Evolutionary conservation across 345 rosid genomes (phyloP).

Genomic region (Gossypium stocksii): DNA sequence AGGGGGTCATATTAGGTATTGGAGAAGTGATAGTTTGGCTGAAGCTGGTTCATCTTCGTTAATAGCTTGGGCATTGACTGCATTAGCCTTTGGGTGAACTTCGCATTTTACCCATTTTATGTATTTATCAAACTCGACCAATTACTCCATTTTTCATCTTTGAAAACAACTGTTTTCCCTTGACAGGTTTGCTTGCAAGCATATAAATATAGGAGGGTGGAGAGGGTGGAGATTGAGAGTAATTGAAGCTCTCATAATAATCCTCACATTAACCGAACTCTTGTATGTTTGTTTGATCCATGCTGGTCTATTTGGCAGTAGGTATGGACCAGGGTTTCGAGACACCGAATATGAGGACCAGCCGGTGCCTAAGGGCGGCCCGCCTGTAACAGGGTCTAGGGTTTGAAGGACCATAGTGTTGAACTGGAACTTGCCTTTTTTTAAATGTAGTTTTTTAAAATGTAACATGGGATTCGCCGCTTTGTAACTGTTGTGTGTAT

Average conservation of each 20-base stretch:
- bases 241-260: slow-evolving; percentile 71
- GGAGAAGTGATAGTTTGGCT: slow-evolving; percentile 81
- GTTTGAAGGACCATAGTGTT: slow-evolving; percentile 18
- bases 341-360: slow-evolving; percentile 40
- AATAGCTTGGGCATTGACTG: slow-evolving; percentile 78
- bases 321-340: slow-evolving; percentile 76
- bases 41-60: slow-evolving; percentile 66
- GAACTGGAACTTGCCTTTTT: no score
- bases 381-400: slow-evolving; percentile 18
- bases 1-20: slow-evolving; percentile 64
- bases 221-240: slow-evolving; percentile 78
- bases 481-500: no score
- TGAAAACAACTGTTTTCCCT: not conserved
- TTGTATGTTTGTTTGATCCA: slow-evolving; percentile 63
- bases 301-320: slow-evolving; percentile 66
- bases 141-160: not conserved
- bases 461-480: no score
- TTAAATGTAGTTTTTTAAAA: no score
- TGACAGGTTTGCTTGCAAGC: slow-evolving; percentile 77
- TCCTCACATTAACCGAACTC: slow-evolving; percentile 62
- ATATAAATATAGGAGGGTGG: slow-evolving; percentile 75
- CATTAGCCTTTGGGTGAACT: slow-evolving; percentile 67
- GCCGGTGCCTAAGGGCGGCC: slow-evolving; percentile 29
- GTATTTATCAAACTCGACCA: not conserved
- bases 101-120: not conserved